Percentiles rank a stretch among this genome's conserved stretches.
Conservation (phyloP, 257 asterid species). For the Marsdenia floribunda region DNA sequence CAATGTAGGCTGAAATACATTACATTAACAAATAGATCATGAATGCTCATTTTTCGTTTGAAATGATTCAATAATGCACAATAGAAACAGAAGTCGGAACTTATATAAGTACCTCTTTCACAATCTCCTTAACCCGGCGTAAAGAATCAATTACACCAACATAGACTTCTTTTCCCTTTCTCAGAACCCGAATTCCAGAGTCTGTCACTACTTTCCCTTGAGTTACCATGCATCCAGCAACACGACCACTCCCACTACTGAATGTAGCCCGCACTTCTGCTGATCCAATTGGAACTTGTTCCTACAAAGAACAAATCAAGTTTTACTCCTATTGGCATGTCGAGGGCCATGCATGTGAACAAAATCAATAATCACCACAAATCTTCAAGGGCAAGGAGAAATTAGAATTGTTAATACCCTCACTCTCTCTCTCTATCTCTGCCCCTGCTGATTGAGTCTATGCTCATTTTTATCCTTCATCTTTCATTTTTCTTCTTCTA, state of each 20-base stretch:
- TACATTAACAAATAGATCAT: background rate
- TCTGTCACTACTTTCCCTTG: slow-evolving; percentile 87
- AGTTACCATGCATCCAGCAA: slow-evolving; percentile 94
- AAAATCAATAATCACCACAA: background rate
- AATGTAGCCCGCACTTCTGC: slow-evolving; percentile 94
- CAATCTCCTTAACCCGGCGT: slow-evolving; percentile 80
- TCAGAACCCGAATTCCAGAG: slow-evolving; percentile 74
- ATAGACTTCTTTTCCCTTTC: slow-evolving; percentile 72
- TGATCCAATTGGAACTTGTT: slow-evolving; percentile 76
- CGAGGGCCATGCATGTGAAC: background rate
- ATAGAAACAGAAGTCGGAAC: background rate
- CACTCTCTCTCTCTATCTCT: background rate
- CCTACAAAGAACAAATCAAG: slow-evolving; percentile 39
- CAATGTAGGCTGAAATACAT: background rate
- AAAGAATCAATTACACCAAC: slow-evolving; percentile 77
- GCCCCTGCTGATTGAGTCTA: background rate
- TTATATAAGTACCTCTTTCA: slow-evolving; percentile 65
- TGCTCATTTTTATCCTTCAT: background rate
- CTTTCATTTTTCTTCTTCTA: slow-evolving; percentile 1
- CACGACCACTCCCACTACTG: slow-evolving; percentile 96
- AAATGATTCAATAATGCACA: background rate
- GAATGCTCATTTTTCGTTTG: background rate
- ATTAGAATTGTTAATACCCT: background rate
- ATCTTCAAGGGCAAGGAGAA: background rate
- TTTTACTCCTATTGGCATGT: background rate